Evolutionary conservation across 371 early-diverging fungal genomes (phyloP), one percentile per base, ranked within the genome.

Genomic region (Phascolomyces articulosus): DNA sequence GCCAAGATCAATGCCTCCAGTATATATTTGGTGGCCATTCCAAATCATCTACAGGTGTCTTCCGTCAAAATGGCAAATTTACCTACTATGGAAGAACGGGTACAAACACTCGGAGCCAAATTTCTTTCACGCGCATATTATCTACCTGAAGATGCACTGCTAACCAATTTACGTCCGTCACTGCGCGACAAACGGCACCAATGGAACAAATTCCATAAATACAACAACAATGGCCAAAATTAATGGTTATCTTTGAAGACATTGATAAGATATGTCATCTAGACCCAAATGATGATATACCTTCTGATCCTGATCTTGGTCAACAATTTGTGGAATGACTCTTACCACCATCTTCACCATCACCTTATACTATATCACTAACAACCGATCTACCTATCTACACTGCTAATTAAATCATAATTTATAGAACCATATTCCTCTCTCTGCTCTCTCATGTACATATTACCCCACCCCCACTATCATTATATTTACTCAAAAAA

Each of bases 1-100:
- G 38, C 0, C 74, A 70, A 49, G 60, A 63, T 34, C 28, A 11
- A 15, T 70, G 70, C 26, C 53, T 73, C 0, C 56, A 70, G 3
- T 53, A 61, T 41, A 55, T 49, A 2, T 65, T 66, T 13, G 68
- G 69, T 11, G 64, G 68, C 0, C 68, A 63, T 47, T 24, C 18
- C 2, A 64, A 55, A 2, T 34, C 70, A 0, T 68, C 70, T 2
- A 70, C 70, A 16, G 56, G 20, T 13, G 62, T 69, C 47, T 62
- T 70, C 34, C 64, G 60, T 9, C 67, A 67, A n/a, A 20, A 49
- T 73, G 27, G 28, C 38, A 0, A 34, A 34, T 34, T 2, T 34
- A 34, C 34, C 34, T 1, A 34, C 34, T 9, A 34, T 34, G 34
- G 34, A 34, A 9, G 34, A 34, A 34, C 34, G 34, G 6, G 2